Percentiles rank a stretch among this genome's conserved stretches.
Evolutionary conservation across 2,329 filamentous ascomycete genomes (phyloP).

Genomic region (Trichoderma asperellum): DNA sequence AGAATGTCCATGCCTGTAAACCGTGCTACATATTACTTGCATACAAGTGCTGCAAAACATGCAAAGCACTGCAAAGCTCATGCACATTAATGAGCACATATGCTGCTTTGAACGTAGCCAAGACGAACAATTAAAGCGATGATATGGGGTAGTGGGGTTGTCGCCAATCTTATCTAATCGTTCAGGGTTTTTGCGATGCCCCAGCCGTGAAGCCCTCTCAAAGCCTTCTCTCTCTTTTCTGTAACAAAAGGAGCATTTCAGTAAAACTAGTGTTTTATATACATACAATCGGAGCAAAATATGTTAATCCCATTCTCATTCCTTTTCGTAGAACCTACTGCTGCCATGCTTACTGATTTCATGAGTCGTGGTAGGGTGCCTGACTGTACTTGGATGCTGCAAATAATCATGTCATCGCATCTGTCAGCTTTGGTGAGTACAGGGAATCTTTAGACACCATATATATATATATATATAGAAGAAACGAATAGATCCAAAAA

Average conservation of each 20-base stretch:
- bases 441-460: not conserved
- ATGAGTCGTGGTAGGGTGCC: not conserved
- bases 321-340: not conserved
- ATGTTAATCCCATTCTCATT: not conserved
- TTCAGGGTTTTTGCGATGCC: conserved; percentile 23
- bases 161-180: conserved; percentile 10
- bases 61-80: not conserved
- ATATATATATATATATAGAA: too few species aligned
- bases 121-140: not conserved
- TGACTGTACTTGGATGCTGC: too few species aligned
- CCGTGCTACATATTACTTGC: conserved; percentile 6
- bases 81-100: not conserved
- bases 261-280: not conserved
- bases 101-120: not conserved
- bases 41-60: conserved; percentile 4
- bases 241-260: not conserved
- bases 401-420: not conserved
- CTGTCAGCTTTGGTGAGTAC: not conserved
- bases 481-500: not conserved
- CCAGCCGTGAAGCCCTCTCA: not conserved
- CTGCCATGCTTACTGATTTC: not conserved
- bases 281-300: accelerated
- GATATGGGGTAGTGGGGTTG: not conserved
- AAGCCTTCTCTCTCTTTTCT: not conserved
- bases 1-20: not conserved